Base-by-base conservation (phyloP, 176 grass and related monocot genomes). In the Avena sativa region DNA sequence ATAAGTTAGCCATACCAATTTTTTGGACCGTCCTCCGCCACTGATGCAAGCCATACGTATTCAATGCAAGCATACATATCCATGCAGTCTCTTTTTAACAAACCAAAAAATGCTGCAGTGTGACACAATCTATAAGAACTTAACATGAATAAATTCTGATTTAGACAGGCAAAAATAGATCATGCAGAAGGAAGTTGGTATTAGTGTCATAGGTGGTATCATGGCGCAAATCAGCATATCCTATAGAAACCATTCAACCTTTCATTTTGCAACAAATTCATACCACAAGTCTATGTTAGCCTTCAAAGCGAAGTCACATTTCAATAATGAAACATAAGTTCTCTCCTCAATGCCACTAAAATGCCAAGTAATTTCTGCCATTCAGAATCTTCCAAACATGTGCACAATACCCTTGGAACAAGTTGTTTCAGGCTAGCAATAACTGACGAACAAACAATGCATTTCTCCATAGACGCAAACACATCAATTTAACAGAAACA, bases 211-310 rank as follows among this genome's bases (percentile, higher is more conserved):
- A 9, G 20, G 13, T 17, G 32, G 5, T 57, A 67, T 6, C 4
- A 57, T 57, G 55, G 55, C 5, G 5, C 50, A 9, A 83, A 83
- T 53, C 50, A 71, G 51, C 64, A 57, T 26, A 23, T 74, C 59
- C 5, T 63, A 15, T 9, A 19, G 11, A 63, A 49, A 32, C 38
- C 9, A 28, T 36, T 47, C 49, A 62, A 44, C 5, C 23, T 73
- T 73, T 56, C 26, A 83, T 60, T n/a, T 74, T 30, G 81, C 21
- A 84, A 74, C 61, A 15, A 84, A 75, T 84, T 50, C 70, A 62
- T n/a, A 62, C 20, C 55, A 59, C 13, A 50, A 26, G 15, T 81
- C 60, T 28, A 81, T 47, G 23, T 32, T 80, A 47, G 43, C 14
- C 61, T 48, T 64, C 59, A 64, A 32, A 28, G 40, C 2, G 10